Percentiles rank a stretch among this genome's conserved stretches.
phyloP scores from a whole-genome alignment of 176 grass and related monocot genomes.

The Paspalum notatum region DNA sequence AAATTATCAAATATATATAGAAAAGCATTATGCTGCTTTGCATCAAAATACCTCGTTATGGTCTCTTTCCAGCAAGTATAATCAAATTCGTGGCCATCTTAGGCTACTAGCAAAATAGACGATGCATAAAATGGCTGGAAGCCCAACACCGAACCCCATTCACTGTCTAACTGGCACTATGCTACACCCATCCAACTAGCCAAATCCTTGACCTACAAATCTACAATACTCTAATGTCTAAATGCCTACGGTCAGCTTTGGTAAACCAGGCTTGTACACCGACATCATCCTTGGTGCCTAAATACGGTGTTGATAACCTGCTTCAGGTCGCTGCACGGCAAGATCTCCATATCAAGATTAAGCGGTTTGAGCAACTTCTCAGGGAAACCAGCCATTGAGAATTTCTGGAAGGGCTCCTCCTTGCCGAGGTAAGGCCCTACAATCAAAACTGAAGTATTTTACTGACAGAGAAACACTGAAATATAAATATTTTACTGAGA shows the following conservation, averaged over 20 bases:
- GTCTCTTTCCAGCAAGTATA: too few relatives aligned
- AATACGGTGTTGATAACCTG: slow-evolving; percentile 76
- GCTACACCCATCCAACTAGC: slow-evolving; percentile 19
- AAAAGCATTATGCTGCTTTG: too few relatives aligned
- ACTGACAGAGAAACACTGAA: too few relatives aligned
- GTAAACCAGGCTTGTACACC: not conserved
- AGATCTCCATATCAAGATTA: slow-evolving; percentile 57
- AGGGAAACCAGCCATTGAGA: too few relatives aligned
- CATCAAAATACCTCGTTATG: too few relatives aligned
- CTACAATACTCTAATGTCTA: not conserved
- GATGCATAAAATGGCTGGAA: not conserved
- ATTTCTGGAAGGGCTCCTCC: too few relatives aligned
- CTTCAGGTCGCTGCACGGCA: slow-evolving; percentile 86
- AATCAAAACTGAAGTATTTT: too few relatives aligned
- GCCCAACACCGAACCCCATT: not conserved
- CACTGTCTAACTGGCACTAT: not conserved
- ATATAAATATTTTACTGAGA: too few relatives aligned
- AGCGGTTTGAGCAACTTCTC: slow-evolving; percentile 60
- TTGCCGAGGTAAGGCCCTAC: too few relatives aligned
- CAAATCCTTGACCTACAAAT: slow-evolving; percentile 6
- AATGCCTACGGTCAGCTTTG: slow-evolving; percentile 31
- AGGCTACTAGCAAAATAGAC: too few relatives aligned
- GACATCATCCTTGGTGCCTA: slow-evolving; percentile 20
- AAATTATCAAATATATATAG: not conserved
- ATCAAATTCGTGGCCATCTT: too few relatives aligned